Conservation (phyloP, 129 eudicot genomes). For the carrot (Daucus carota) region DH1_v3.0 NC_030382.2:10632001-10632500, state of each 20-base stretch:
- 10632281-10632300: neutral
- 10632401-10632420: too few species aligned
- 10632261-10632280: neutral
- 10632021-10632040: constrained; percentile 62
- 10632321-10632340: too few species aligned
- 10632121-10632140: constrained; percentile 27
- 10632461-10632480: too few species aligned
- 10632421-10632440: too few species aligned
- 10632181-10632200: neutral
- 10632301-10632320: neutral
- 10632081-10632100: constrained; percentile 59
- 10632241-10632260: neutral
- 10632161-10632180: neutral
- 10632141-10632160: neutral
- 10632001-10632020: constrained; percentile 40
- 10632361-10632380: too few species aligned
- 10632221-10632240: neutral
- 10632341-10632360: too few species aligned
- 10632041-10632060: constrained; percentile 55
- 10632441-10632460: too few species aligned
- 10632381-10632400: too few species aligned
- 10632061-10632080: constrained; percentile 50
- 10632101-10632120: constrained; percentile 53
- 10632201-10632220: too few species aligned
- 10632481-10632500: too few species aligned